A percentile compares a stretch with the other conserved stretches of the same genome.
Conservation (phyloP, 192 early-diverging fungal genomes). For the Geranomyces variabilis region DNA sequence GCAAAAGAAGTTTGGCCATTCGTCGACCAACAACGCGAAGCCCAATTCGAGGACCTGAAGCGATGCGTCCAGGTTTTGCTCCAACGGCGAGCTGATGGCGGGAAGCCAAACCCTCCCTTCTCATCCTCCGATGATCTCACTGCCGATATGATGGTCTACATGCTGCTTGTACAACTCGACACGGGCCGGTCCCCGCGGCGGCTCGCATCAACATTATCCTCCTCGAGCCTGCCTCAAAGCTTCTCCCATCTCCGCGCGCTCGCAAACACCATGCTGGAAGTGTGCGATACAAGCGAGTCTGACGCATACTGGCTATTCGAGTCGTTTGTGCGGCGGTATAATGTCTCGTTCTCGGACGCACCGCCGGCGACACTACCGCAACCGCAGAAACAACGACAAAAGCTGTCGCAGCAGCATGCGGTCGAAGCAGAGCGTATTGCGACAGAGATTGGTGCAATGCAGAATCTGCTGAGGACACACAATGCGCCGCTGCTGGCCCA, state of each 20-base stretch:
- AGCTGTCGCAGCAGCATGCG: too few relatives aligned
- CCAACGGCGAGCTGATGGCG: too few relatives aligned
- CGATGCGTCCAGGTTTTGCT: constrained; percentile 12
- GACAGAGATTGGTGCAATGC: constrained; percentile 29
- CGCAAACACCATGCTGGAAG: constrained; percentile 43
- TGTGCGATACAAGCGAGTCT: constrained; percentile 46
- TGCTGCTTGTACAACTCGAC: constrained; percentile 37
- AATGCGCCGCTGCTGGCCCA: constrained; percentile 27
- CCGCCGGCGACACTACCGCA: too few relatives aligned
- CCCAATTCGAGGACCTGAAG: constrained; percentile 37
- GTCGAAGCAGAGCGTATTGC: constrained; percentile 14
- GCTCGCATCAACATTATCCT: background rate
- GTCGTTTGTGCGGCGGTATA: constrained; percentile 31
- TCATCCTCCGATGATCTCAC: constrained; percentile 31
- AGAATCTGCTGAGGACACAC: constrained; percentile 39
- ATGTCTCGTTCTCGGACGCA: constrained; percentile 10
- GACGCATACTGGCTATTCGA: constrained; percentile 54
- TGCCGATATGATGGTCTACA: constrained; percentile 23
- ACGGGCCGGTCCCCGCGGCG: background rate
- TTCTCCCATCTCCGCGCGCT: constrained; percentile 30
- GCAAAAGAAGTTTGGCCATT: constrained; percentile 40
- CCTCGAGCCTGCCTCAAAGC: background rate
- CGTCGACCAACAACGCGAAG: constrained; percentile 29
- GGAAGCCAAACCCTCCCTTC: too few relatives aligned
- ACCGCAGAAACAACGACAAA: too few relatives aligned